phyloP scores from a whole-genome alignment of 352 stramenopile species.

The Thalassiosira ordinaria region DNA sequence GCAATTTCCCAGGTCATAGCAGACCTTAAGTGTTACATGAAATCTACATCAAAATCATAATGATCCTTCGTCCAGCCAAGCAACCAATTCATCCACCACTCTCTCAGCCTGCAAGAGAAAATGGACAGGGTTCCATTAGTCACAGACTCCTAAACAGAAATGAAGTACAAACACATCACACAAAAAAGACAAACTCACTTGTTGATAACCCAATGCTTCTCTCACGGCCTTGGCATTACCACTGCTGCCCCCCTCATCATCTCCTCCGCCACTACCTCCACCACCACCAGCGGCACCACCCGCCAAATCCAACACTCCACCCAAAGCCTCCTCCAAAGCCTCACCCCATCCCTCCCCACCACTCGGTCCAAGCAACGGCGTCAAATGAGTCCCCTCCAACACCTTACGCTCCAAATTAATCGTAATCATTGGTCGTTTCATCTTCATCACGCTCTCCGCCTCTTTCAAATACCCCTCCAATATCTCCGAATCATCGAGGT shows the following conservation, averaged over 20 bases:
- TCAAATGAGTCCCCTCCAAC: constrained; percentile 73
- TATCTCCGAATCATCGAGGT: constrained; percentile 74
- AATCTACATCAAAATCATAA: too few relatives aligned
- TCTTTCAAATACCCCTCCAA: constrained; percentile 76
- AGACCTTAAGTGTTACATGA: too few relatives aligned
- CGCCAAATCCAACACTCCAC: constrained; percentile 52
- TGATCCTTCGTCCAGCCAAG: constrained; percentile 77
- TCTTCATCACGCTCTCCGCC: constrained; percentile 76
- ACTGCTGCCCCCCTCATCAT: not conserved
- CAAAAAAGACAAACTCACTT: constrained; percentile 23
- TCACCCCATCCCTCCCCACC: constrained; percentile 42
- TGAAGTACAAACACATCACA: too few relatives aligned
- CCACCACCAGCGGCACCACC: too few relatives aligned
- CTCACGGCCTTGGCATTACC: constrained; percentile 47
- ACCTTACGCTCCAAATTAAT: constrained; percentile 73
- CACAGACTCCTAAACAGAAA: too few relatives aligned
- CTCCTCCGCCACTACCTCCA: constrained; percentile 58
- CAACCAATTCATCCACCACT: constrained; percentile 71
- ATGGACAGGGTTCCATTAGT: not conserved
- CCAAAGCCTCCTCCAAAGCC: constrained; percentile 33
- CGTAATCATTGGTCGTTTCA: constrained; percentile 81
- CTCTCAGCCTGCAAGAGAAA: constrained; percentile 34
- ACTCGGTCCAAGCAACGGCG: constrained; percentile 67
- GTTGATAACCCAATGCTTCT: constrained; percentile 61
- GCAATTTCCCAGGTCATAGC: too few relatives aligned